Evolutionary conservation across 257 asterid genomes (phyloP).

Genomic region (Rhazya stricta): DNA sequence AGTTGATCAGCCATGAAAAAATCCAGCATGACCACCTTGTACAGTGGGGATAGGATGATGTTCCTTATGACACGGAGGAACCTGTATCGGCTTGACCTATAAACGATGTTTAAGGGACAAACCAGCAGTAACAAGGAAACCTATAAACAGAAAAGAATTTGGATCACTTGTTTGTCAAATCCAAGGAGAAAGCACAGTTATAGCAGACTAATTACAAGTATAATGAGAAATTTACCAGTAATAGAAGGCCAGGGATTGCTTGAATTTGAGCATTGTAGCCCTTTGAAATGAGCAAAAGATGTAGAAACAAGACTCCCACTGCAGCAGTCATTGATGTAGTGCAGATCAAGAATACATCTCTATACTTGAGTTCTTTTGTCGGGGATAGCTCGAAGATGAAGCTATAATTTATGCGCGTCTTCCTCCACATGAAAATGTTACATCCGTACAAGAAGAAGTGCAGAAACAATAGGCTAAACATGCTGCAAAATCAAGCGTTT

Average conservation of each 20-base stretch:
- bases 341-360: slow-evolving; percentile 77
- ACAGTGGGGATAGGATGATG: slow-evolving; percentile 69
- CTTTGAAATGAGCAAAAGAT: slow-evolving; percentile 61
- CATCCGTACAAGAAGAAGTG: slow-evolving; percentile 83
- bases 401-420: slow-evolving; percentile 67
- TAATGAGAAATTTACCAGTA: slow-evolving; percentile 47
- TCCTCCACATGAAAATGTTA: slow-evolving; percentile 91
- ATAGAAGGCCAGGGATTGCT: slow-evolving; percentile 66
- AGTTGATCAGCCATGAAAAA: slow-evolving; percentile 98
- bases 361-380: slow-evolving; percentile 62
- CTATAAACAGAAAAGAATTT: slow-evolving; percentile 23
- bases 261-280: slow-evolving; percentile 62
- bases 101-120: slow-evolving; percentile 71
- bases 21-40: slow-evolving; percentile 90
- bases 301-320: slow-evolving; percentile 63
- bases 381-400: slow-evolving; percentile 75
- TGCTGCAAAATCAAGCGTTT: slow-evolving; percentile 49
- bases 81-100: slow-evolving; percentile 80
- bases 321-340: slow-evolving; percentile 64
- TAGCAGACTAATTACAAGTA: background rate
- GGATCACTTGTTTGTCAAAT: background rate
- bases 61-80: slow-evolving; percentile 65
- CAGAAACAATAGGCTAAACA: slow-evolving; percentile 74
- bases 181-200: background rate
- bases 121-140: slow-evolving; percentile 42